Conservation (phyloP, 1,284 basidiomycete genomes). For the Ceratobasidium sp. region DNA sequence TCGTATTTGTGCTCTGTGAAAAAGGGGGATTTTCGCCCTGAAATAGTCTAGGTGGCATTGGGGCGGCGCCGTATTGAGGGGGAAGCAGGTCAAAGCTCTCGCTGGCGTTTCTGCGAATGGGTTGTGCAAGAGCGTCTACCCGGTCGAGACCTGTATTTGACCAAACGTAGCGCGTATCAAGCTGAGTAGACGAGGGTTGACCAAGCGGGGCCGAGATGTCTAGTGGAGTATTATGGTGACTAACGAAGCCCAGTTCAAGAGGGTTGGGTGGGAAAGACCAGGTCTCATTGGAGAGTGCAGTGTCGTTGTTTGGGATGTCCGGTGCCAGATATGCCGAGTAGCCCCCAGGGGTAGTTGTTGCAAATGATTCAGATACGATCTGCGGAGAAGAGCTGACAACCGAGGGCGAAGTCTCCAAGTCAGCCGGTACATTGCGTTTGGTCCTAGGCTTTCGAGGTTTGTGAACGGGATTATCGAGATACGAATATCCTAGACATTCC, state of each 20-base stretch:
- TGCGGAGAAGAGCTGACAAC: not conserved
- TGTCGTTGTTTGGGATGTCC: not conserved
- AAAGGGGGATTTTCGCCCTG: not conserved
- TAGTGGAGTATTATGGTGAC: not conserved
- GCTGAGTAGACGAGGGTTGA: not conserved
- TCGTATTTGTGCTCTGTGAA: not conserved
- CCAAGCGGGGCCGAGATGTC: not conserved
- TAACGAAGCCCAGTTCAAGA: not conserved
- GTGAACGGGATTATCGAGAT: constrained; percentile 8
- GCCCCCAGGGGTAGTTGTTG: not conserved
- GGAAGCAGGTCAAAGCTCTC: too few relatives aligned
- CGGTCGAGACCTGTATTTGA: not conserved
- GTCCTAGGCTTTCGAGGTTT: constrained; percentile 16
- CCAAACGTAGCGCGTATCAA: not conserved
- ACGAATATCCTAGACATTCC: constrained; percentile 34
- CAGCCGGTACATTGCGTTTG: not conserved
- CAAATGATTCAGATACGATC: too few relatives aligned
- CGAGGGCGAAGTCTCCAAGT: not conserved
- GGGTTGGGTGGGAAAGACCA: not conserved
- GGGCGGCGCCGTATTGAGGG: too few relatives aligned
- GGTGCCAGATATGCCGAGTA: not conserved
- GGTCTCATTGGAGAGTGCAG: not conserved
- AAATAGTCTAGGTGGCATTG: too few relatives aligned
- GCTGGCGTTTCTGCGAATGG: too few relatives aligned
- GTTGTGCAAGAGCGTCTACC: too few relatives aligned